phyloP scores from a whole-genome alignment of 129 eudicot species.

The Mikania micrantha region DNA sequence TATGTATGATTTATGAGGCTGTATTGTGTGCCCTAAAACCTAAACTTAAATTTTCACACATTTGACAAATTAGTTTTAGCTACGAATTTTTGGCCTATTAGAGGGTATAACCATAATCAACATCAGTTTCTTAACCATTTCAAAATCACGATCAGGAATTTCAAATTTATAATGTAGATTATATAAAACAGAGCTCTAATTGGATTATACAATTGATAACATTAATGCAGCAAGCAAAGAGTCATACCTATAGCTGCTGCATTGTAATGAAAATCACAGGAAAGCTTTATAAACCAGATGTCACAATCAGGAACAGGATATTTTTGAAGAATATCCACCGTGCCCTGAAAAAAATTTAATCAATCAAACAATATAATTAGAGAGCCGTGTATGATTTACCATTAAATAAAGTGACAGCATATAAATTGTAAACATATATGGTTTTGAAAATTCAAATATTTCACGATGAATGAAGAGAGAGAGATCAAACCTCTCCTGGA shows the following conservation, averaged over 20 bases:
- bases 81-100: neutral
- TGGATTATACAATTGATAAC: neutral
- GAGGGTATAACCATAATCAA: neutral
- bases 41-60: neutral
- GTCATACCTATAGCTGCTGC: conserved; percentile 79
- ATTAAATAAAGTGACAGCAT: conserved; percentile 4
- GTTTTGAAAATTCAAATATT: neutral
- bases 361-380: neutral
- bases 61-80: neutral
- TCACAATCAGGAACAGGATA: conserved; percentile 99
- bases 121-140: neutral
- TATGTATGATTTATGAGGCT: neutral
- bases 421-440: neutral
- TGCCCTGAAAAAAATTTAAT: conserved; percentile 46
- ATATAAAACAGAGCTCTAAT: neutral
- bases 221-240: neutral
- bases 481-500: conserved; percentile 90
- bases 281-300: conserved; percentile 97
- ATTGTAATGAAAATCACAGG: conserved; percentile 85
- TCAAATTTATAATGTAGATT: neutral
- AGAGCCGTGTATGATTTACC: neutral
- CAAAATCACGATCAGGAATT: neutral
- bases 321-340: conserved; percentile 87
- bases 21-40: neutral
- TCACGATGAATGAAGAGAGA: neutral